These are phyloP conservation scores for Podosphaera xanthii DNA, from an alignment of 2,329 filamentous ascomycete species.

Conservation along the genomic window DNA sequence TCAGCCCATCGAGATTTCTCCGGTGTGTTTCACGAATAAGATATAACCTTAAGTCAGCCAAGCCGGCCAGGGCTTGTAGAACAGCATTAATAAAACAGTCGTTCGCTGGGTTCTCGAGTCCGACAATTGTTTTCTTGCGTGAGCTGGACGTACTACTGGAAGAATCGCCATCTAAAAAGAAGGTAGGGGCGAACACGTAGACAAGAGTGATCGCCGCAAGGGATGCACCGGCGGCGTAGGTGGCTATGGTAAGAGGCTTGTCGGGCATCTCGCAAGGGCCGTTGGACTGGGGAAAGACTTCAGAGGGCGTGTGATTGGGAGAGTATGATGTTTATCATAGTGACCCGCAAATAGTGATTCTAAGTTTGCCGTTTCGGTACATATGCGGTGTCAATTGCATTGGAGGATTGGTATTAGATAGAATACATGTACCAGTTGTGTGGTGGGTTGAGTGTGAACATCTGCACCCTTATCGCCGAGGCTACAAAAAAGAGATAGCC, in stretches of 20 bases:
- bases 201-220: slow-evolving; percentile 85
- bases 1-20: slow-evolving; percentile 53
- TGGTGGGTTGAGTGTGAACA: too few relatives aligned
- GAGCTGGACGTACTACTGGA: slow-evolving; percentile 24
- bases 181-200: slow-evolving; percentile 96
- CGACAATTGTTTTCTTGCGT: slow-evolving; percentile 72
- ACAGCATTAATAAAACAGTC: slow-evolving; percentile 96
- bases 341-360: too few relatives aligned
- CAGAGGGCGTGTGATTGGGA: not conserved
- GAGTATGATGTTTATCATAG: too few relatives aligned
- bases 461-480: too few relatives aligned
- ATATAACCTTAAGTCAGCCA: slow-evolving; percentile 75
- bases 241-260: slow-evolving; percentile 60
- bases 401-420: too few relatives aligned
- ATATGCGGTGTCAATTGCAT: too few relatives aligned
- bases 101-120: slow-evolving; percentile 75
- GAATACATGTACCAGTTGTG: too few relatives aligned
- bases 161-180: slow-evolving; percentile 70
- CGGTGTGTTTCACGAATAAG: slow-evolving; percentile 80
- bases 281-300: not conserved
- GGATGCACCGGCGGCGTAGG: slow-evolving; percentile 86
- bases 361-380: too few relatives aligned
- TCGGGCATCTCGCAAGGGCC: slow-evolving; percentile 40
- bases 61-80: slow-evolving; percentile 73
- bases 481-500: too few relatives aligned